These are phyloP conservation scores for Euphorbia peplus DNA, from an alignment of 345 rosid species.

Conservation along the genomic window DNA sequence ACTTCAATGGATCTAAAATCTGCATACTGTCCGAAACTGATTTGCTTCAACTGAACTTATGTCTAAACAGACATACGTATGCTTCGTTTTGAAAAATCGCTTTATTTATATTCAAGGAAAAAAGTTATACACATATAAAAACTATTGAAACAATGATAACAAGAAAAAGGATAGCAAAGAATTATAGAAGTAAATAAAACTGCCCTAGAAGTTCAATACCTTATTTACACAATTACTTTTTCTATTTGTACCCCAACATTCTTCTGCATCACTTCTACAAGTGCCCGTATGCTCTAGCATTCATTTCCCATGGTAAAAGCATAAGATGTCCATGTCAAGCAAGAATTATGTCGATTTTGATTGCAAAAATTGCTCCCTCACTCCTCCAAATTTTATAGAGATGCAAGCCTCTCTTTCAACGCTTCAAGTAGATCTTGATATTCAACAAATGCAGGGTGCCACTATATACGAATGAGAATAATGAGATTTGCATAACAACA, in stretches of 20 bases:
- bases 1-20: neutral
- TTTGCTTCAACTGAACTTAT: neutral
- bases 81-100: conserved; percentile 10
- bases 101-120: conserved; percentile 19
- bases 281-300: neutral
- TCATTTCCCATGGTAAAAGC: neutral
- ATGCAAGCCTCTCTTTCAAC: conserved; percentile 59
- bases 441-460: conserved; percentile 57
- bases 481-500: conserved; percentile 5
- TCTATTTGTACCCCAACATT: conserved; percentile 4
- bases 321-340: neutral
- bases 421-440: conserved; percentile 67
- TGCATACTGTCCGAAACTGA: too few species aligned
- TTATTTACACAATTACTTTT: conserved; percentile 30
- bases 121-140: conserved; percentile 15
- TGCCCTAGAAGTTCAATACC: conserved; percentile 11
- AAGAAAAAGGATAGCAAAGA: neutral
- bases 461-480: conserved; percentile 32
- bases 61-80: neutral
- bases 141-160: conserved; percentile 4
- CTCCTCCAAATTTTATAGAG: conserved; percentile 28
- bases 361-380: conserved; percentile 12
- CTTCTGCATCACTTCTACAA: neutral
- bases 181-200: neutral
- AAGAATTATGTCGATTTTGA: conserved; percentile 5